phyloP scores from a whole-genome alignment of 495 filamentous ascomycete genomes.

The Halenospora varia region DNA sequence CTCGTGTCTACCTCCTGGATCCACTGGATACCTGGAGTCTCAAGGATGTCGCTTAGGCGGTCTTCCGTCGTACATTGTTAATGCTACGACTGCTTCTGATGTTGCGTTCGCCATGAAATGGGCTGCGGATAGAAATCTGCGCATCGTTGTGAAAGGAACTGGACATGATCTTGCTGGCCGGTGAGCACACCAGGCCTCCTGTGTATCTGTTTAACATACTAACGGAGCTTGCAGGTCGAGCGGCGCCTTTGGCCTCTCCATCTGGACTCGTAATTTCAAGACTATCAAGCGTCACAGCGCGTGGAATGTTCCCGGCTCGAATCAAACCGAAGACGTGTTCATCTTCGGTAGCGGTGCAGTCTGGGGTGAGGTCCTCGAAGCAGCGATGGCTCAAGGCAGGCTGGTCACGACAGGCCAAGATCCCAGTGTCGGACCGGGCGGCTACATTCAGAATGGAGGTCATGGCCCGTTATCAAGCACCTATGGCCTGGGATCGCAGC shows the following conservation, averaged over 20 bases:
- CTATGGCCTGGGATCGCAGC: slow-evolving; percentile 49
- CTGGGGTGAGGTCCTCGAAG: background rate
- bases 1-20: background rate
- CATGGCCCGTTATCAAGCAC: slow-evolving; percentile 39
- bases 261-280: slow-evolving; percentile 45
- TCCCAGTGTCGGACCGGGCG: slow-evolving; percentile 34
- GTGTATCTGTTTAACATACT: background rate
- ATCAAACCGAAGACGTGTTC: background rate
- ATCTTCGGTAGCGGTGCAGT: background rate
- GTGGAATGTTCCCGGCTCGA: background rate
- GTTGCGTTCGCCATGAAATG: slow-evolving; percentile 15
- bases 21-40: slow-evolving; percentile 32
- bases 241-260: slow-evolving; percentile 41
- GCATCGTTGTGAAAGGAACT: slow-evolving; percentile 57
- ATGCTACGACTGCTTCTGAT: slow-evolving; percentile 28
- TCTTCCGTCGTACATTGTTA: slow-evolving; percentile 31
- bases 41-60: slow-evolving; percentile 33
- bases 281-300: slow-evolving; percentile 29
- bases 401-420: background rate
- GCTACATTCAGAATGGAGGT: slow-evolving; percentile 52
- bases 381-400: background rate
- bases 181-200: background rate
- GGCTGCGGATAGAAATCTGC: slow-evolving; percentile 41
- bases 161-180: slow-evolving; percentile 43
- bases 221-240: slow-evolving; percentile 45